A percentile compares a stretch with the other conserved stretches of the same genome.
Conservation (phyloP, 2,329 filamentous ascomycete genomes). For the Fusarium illudens region DNA sequence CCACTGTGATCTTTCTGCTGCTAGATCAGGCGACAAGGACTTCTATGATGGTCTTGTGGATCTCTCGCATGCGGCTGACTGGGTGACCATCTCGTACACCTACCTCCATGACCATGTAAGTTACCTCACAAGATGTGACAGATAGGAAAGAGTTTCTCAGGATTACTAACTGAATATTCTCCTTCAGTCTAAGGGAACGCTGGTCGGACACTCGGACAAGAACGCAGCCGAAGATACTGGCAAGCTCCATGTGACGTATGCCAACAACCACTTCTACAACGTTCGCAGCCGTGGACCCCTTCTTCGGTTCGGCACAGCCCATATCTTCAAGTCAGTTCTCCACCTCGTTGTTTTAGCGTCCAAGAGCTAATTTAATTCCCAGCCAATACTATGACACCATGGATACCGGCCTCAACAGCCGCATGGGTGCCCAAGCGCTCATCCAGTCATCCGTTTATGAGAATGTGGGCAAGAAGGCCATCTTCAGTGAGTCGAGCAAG, state of each 20-base stretch:
- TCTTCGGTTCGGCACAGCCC: constrained; percentile 69
- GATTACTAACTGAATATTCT: neutral
- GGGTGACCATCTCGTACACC: constrained; percentile 53
- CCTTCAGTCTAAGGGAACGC: constrained; percentile 59
- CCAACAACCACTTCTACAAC: constrained; percentile 69
- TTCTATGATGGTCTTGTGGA: constrained; percentile 56
- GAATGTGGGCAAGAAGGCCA: constrained; percentile 39
- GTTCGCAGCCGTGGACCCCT: constrained; percentile 67
- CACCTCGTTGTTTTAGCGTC: rapidly evolving
- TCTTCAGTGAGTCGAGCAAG: constrained; percentile 33
- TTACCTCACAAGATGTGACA: neutral
- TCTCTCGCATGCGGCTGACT: constrained; percentile 54
- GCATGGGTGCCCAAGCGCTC: constrained; percentile 36
- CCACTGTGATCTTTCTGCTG: constrained; percentile 53
- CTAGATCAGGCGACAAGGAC: constrained; percentile 52
- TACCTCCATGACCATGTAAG: constrained; percentile 54
- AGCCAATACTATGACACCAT: constrained; percentile 40
- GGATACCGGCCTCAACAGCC: constrained; percentile 39
- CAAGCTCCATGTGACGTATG: constrained; percentile 66
- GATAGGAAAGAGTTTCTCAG: rapidly evolving
- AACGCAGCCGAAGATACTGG: constrained; percentile 66
- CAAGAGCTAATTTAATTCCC: neutral
- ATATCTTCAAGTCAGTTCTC: constrained; percentile 48
- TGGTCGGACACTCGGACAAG: constrained; percentile 68
- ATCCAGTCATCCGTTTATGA: constrained; percentile 37